Base-by-base conservation (phyloP, 2,329 filamentous ascomycete species). In the Meredithiella fracta region DNA sequence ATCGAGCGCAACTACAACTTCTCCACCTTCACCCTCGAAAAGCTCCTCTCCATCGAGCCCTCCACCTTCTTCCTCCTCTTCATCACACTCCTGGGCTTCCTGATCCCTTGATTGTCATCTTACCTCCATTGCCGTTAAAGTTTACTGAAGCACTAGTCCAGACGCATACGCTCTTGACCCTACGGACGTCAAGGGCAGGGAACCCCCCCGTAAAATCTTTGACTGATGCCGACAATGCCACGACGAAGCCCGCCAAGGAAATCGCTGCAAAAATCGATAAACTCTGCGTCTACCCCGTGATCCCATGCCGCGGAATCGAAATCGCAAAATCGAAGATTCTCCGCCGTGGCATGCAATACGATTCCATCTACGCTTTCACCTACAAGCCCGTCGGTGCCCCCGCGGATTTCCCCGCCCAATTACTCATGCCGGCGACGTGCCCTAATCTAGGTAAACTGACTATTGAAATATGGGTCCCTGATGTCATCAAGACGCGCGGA, bases 301-400 rank as follows among this genome's bases (percentile, higher is more conserved):
- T 94, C 69, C 87, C 85, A 57, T 94, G 88, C 66, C 73, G 72
- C 56, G 85, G 84, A 26, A 80, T 94, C 55, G 86, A 92, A 68
- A 68, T 95, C 50, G 69, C 77, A 53, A 70, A 74, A 59, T 78
- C 78, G 59, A 76, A 78, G 55, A 74, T 92, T 15, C 68, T 86
- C 49, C 71, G 78, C 4, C 79, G 78, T 1, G 88, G 89, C 1
- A 73, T 94, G 57, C 77, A 83, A 65, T 85, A 84, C 67, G 89
- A 96, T 68, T 79, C 88, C 4, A 78, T 91, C 62, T 94, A 89
- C 70, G 83, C 80, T 51, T 86, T 96, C 65, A 88, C 85, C 1
- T 83, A 90, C 66, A 71, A 77, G 59, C 49, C 49, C 49, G 49
- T 31, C 3, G n/a, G 31, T 20, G 71, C 71, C 17, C 49, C 53